Percentiles rank a stretch among this genome's conserved stretches.
Conservation (phyloP, 1,139 yeast species). For the Scheffersomyces cryptocercus region DNA sequence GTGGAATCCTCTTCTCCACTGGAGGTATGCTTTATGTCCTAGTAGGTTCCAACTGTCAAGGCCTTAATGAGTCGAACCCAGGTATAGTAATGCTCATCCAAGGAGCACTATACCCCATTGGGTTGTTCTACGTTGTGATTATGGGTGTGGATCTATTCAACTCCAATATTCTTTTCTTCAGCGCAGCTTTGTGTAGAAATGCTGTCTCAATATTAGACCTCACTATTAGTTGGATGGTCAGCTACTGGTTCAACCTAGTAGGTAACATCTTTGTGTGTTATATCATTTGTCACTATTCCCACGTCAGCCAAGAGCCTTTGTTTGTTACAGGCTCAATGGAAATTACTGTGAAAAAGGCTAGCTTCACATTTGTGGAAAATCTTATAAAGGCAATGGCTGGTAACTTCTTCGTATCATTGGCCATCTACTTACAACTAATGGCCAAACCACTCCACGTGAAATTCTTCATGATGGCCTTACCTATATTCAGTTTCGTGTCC, state of each 20-base stretch:
- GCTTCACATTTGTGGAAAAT: constrained; percentile 55
- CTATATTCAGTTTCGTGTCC: constrained; percentile 71
- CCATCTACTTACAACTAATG: constrained; percentile 73
- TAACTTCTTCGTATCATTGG: constrained; percentile 72
- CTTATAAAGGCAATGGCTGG: constrained; percentile 70
- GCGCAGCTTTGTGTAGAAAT: constrained; percentile 65
- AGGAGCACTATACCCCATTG: constrained; percentile 65
- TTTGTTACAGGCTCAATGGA: constrained; percentile 49
- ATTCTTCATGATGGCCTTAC: constrained; percentile 60
- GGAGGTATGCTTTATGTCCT: constrained; percentile 73
- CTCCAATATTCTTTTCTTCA: constrained; percentile 67
- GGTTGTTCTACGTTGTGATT: constrained; percentile 69
- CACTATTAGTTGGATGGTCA: constrained; percentile 64
- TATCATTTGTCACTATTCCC: constrained; percentile 58
- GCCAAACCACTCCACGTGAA: constrained; percentile 82
- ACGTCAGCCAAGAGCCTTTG: constrained; percentile 37
- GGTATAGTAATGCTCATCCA: constrained; percentile 56
- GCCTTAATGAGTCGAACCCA: constrained; percentile 41
- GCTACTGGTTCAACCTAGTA: constrained; percentile 66
- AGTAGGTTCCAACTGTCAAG: constrained; percentile 54
- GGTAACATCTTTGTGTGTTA: constrained; percentile 67
- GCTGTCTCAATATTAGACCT: constrained; percentile 68
- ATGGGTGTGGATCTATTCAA: constrained; percentile 76
- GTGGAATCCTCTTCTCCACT: constrained; percentile 66
- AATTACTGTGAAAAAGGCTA: constrained; percentile 48